Base-by-base conservation (phyloP, 2,329 filamentous ascomycete species). In the Trichoderma aggressivum region DNA sequence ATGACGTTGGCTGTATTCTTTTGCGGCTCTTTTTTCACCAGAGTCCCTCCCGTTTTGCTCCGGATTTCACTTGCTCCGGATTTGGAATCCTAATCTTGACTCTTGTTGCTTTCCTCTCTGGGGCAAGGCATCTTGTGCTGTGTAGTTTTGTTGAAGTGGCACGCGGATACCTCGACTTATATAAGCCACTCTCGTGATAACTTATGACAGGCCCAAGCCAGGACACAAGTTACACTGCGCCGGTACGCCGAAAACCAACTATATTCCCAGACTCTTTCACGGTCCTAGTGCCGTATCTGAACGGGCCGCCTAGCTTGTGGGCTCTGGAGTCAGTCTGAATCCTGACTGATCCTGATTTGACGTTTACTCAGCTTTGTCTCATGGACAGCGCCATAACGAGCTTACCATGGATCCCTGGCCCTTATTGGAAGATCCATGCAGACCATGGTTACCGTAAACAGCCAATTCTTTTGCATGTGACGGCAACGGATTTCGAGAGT, bases 401-500 rank as follows among this genome's bases (percentile, higher is more conserved):
- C 36, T 28, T 53, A 43, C 56, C n/a, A 18, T 30, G 36, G 36
- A 50, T 47, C 56, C 56, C 59, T n/a, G 24, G 21, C 21, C 56
- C 43, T 69, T 50, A 69, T 69, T 69, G 56, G 66, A 69, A 61
- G 39, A 53, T 36, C 28, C 14, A 14, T 32, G 28, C 39, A 43
- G 28, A 39, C 66, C 56, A 61, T 36, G 39, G 14, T 61, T 53
- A 12, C 66, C 56, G 39, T 30, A 61, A 61, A 61, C 26, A 43
- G 56, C 21, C 66, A 61, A 12, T 36, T 39, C 30, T 6, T 69
- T 50, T 50, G 66, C 66, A 69, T 61, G 66, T 69, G 56, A 69
- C 39, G 55, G 39, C 39, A 61, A 60, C 21, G n/a, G 34, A 30
- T 69, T 53, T 53, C 34, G 28, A n/a, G 24, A 60, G 56, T 61